phyloP scores from a whole-genome alignment of 192 early-diverging fungal genomes.

The Dispira simplex region DNA sequence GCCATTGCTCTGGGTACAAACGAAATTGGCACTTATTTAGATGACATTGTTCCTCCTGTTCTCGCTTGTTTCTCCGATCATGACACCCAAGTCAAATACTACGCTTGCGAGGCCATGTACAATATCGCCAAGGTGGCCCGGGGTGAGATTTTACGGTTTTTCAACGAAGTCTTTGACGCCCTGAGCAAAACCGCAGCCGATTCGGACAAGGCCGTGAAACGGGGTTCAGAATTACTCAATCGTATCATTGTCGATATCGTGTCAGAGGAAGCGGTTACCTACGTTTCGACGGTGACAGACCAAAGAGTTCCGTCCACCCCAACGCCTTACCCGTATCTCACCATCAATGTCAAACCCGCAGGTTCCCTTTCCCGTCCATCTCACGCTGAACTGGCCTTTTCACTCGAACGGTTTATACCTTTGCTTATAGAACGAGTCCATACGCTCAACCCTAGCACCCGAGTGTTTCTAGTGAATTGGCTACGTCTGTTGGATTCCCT shows the following conservation, averaged over 20 bases:
- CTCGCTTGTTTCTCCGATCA: slow-evolving; percentile 84
- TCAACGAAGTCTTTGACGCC: slow-evolving; percentile 96
- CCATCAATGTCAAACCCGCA: too few species aligned
- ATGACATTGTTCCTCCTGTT: slow-evolving; percentile 82
- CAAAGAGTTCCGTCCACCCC: neutral
- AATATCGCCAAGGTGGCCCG: slow-evolving; percentile 95
- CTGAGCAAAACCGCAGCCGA: slow-evolving; percentile 85
- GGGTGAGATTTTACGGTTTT: slow-evolving; percentile 73
- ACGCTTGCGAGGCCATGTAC: slow-evolving; percentile 97
- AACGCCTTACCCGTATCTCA: too few species aligned
- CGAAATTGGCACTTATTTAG: slow-evolving; percentile 44
- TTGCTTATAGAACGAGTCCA: slow-evolving; percentile 84
- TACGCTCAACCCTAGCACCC: slow-evolving; percentile 73
- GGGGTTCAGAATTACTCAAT: slow-evolving; percentile 87
- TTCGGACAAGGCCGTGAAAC: slow-evolving; percentile 80
- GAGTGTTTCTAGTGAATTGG: slow-evolving; percentile 93
- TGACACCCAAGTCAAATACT: slow-evolving; percentile 89
- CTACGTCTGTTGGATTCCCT: slow-evolving; percentile 81
- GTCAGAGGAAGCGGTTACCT: slow-evolving; percentile 71
- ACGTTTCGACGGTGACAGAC: slow-evolving; percentile 17
- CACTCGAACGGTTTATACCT: slow-evolving; percentile 86
- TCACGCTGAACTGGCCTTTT: slow-evolving; percentile 42
- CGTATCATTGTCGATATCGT: slow-evolving; percentile 95
- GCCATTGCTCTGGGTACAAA: slow-evolving; percentile 74
- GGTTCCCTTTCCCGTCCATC: neutral